Conservation (phyloP, 345 rosid species). For the Lumnitzera racemosa region DNA sequence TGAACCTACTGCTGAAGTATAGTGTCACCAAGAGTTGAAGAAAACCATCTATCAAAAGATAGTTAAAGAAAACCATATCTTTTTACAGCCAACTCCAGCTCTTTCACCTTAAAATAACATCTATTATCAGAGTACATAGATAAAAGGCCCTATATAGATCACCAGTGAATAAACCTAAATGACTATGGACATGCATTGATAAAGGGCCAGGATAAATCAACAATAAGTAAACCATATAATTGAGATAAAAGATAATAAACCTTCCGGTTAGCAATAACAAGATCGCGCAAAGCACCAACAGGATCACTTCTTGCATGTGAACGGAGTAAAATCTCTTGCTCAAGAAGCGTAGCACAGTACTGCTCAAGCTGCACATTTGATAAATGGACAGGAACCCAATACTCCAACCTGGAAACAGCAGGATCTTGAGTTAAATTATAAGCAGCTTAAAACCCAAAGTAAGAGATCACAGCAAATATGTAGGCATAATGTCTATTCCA, state of each 20-base stretch:
- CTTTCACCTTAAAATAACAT: too few species aligned
- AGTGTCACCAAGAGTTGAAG: too few species aligned
- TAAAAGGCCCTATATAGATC: too few species aligned
- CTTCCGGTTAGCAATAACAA: conserved; percentile 56
- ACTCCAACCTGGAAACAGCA: conserved; percentile 48
- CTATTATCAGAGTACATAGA: too few species aligned
- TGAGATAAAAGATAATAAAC: conserved; percentile 29
- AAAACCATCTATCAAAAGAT: too few species aligned
- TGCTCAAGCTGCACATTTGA: conserved; percentile 85
- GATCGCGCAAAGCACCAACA: conserved; percentile 51
- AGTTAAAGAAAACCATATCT: too few species aligned
- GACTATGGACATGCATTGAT: neutral
- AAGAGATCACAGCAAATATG: too few species aligned
- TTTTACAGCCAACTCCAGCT: too few species aligned
- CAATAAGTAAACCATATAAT: conserved; percentile 2
- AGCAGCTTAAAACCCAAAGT: too few species aligned
- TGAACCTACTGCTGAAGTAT: too few species aligned
- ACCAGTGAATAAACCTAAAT: neutral
- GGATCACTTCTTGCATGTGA: conserved; percentile 47
- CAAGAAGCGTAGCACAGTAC: conserved; percentile 67
- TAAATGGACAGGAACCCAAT: conserved; percentile 84
- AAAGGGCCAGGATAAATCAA: neutral
- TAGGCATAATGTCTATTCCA: too few species aligned
- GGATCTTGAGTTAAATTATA: too few species aligned
- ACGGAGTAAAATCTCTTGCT: conserved; percentile 46